phyloP scores from a whole-genome alignment of 768 basidiomycete genomes.

The Coprinopsis marcescibilis region DNA sequence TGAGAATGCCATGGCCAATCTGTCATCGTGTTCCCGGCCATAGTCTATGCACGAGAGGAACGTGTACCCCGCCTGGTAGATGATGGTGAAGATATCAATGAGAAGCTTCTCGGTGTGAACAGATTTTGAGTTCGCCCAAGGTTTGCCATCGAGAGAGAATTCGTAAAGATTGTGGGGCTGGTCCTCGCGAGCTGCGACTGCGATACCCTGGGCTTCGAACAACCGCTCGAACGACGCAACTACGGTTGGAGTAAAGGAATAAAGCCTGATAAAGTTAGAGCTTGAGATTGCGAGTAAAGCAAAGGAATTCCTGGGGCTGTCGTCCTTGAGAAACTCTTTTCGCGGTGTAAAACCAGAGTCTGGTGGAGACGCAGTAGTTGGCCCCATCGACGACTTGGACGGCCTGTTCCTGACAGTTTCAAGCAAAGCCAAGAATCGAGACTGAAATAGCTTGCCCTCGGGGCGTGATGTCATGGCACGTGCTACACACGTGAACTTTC shows the following conservation, averaged over 20 bases:
- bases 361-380: conserved; percentile 24
- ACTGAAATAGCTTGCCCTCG: conserved; percentile 1
- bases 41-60: conserved; percentile 71
- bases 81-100: conserved; percentile 55
- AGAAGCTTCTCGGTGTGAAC: conserved; percentile 62
- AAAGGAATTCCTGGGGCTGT: conserved; percentile 51
- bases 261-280: conserved; percentile 59
- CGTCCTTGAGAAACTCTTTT: conserved; percentile 67
- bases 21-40: conserved; percentile 71
- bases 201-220: conserved; percentile 41
- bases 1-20: conserved; percentile 66
- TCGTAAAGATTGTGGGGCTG: conserved; percentile 54
- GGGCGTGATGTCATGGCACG: conserved; percentile 25
- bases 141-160: conserved; percentile 62
- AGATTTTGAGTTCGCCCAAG: conserved; percentile 68
- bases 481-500: conserved; percentile 13
- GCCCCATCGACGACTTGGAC: conserved; percentile 6
- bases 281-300: conserved; percentile 66
- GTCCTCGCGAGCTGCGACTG: conserved; percentile 50
- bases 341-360: conserved; percentile 57
- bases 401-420: no score
- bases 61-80: conserved; percentile 58
- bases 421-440: background rate
- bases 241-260: conserved; percentile 56
- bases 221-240: conserved; percentile 49